A percentile compares a stretch with the other conserved stretches of the same genome.
phyloP scores from a whole-genome alignment of 371 early-diverging fungal species.

The Lichtheimia corymbifera region DNA sequence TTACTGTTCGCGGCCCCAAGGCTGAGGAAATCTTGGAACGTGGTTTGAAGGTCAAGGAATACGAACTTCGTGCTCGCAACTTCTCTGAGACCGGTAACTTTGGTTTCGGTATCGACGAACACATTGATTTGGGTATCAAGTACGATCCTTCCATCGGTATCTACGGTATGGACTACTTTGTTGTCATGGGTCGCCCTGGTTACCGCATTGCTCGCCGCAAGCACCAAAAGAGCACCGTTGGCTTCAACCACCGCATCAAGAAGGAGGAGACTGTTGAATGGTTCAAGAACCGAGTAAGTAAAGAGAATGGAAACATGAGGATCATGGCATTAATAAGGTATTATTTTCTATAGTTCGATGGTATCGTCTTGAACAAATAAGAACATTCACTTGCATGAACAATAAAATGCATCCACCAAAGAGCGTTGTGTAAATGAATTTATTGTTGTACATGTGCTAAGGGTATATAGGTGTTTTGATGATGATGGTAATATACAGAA shows the following conservation, averaged over 20 bases:
- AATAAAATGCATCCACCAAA: background rate
- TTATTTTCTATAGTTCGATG: conserved; percentile 70
- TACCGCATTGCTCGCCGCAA: conserved; percentile 96
- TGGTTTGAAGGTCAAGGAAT: conserved; percentile 99
- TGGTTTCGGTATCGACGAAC: conserved; percentile 99
- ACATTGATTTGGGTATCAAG: conserved; percentile 99
- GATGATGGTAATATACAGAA: background rate
- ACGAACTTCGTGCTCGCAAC: conserved; percentile 94
- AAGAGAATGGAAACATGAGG: background rate
- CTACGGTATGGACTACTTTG: conserved; percentile 98
- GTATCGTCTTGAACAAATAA: conserved; percentile 86
- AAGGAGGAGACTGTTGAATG: conserved; percentile 86
- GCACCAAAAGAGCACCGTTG: conserved; percentile 87
- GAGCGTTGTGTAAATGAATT: background rate
- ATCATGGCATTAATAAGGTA: background rate
- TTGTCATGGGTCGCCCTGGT: conserved; percentile 98
- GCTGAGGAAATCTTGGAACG: conserved; percentile 96
- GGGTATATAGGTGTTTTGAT: background rate
- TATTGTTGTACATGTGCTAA: background rate
- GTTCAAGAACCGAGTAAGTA: conserved; percentile 79
- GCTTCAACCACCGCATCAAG: conserved; percentile 92
- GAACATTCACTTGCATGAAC: background rate
- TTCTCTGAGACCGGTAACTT: conserved; percentile 99
- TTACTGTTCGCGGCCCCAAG: conserved; percentile 95
- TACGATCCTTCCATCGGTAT: conserved; percentile 99